Evolutionary conservation across 2,329 filamentous ascomycete genomes (phyloP), one percentile per base, ranked within the genome.

Genomic region (Pseudocercospora macadamiae): DNA sequence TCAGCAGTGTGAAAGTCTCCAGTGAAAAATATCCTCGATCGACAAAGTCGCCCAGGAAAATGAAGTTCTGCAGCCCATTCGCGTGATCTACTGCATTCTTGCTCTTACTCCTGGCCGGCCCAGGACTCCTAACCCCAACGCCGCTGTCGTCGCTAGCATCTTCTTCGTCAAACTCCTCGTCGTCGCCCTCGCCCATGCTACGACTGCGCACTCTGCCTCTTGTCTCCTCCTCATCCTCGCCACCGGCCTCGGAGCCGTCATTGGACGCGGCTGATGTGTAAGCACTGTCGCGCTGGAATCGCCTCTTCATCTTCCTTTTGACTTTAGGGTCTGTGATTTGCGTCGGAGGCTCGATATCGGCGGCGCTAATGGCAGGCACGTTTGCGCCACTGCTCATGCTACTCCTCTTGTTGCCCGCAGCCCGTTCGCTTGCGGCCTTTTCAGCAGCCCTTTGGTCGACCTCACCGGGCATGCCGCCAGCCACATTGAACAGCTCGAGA

Each of bases 401-500:
- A 36, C 59, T 64, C 51, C 64, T 54, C 34, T 62, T 61, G 6
- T 47, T 53, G 52, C 56, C 67, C 18, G 61, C 57, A 19, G 58
- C 52, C 26, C 55, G 59, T 39, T 61, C 64, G 4, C 54, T 63
- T 10, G 62, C 64, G 7, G 63, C 64, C 18, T 63, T 62, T 36
- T 61, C 64, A 8, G 60, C 61, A 44, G 67, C 69, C 34, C 61
- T 60, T 57, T 71, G 68, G 55, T 73, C 70, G 28, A 64, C 68
- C 44, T 96, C 90, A 69, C 91, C 91, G 9, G 95, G 95, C 90
- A 97, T 97, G 65, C 95, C 95, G 61, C 95, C 95, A 47, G 93
- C 92, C 37, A 99, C 93, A 54, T 93, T 89, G 78, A 99, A 99
- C 51, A 99, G 86, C 80, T 99, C 95, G 62, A 97, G 86, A 8